A percentile compares a stretch with the other conserved stretches of the same genome.
These are phyloP conservation scores for Speleostelium caveatum DNA, from an alignment of 78 protist genomes.

Conservation along the genomic window DNA sequence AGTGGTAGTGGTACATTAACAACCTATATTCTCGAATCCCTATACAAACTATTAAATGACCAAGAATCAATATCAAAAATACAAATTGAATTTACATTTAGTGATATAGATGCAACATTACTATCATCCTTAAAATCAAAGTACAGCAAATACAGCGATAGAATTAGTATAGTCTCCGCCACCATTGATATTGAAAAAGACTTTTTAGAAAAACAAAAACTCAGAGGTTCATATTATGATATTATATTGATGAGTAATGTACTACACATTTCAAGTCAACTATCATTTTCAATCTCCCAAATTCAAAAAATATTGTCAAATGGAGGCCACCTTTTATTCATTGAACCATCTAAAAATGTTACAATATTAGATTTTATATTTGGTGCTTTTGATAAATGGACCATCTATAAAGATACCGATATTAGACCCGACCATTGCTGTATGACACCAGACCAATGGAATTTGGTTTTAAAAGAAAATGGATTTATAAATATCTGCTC, in stretches of 20 bases:
- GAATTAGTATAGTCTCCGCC: too few species aligned
- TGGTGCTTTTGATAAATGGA: too few species aligned
- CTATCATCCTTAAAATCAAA: too few species aligned
- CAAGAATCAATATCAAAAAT: too few species aligned
- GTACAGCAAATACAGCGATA: too few species aligned
- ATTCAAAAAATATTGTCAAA: not conserved
- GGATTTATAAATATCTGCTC: not conserved
- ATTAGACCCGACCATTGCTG: constrained; percentile 25
- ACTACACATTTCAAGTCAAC: not conserved
- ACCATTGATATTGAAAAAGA: too few species aligned
- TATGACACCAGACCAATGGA: not conserved
- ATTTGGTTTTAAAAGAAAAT: not conserved
- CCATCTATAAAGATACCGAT: constrained; percentile 7
- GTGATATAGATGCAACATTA: constrained; percentile 2
- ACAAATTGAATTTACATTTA: constrained; percentile 1
- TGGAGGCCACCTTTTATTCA: not conserved
- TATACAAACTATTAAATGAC: too few species aligned
- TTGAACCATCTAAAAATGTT: not conserved
- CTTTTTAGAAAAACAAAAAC: not conserved
- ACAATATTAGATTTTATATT: not conserved
- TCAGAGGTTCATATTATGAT: constrained; percentile 1
- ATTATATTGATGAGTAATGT: constrained; percentile 6
- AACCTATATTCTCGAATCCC: too few species aligned
- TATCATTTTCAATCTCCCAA: not conserved
- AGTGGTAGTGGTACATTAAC: constrained; percentile 3